phyloP scores from a whole-genome alignment of 805 yeast species.

The Dipodascopsis uninucleata region DNA sequence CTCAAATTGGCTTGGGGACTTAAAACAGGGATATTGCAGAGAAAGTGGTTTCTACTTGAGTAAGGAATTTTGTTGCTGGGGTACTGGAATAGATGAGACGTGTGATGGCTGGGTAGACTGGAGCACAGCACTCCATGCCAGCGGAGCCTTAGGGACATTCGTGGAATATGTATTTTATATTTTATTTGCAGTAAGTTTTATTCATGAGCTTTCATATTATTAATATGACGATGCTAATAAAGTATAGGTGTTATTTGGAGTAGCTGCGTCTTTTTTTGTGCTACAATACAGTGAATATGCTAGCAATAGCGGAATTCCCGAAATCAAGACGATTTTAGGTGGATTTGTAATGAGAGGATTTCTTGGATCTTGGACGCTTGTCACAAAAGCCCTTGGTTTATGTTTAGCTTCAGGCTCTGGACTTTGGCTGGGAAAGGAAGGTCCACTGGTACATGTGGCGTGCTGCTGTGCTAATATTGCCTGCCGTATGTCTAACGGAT shows the following conservation, averaged over 20 bases:
- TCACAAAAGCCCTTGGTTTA: slow-evolving; percentile 56
- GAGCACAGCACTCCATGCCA: slow-evolving; percentile 34
- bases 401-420: slow-evolving; percentile 70
- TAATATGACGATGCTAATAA: too few relatives aligned
- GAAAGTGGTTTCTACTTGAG: slow-evolving; percentile 57
- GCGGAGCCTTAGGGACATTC: slow-evolving; percentile 34
- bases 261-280: slow-evolving; percentile 39
- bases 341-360: slow-evolving; percentile 59
- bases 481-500: slow-evolving; percentile 36
- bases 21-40: slow-evolving; percentile 71
- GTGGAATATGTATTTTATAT: slow-evolving; percentile 40
- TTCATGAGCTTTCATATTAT: too few relatives aligned
- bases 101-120: slow-evolving; percentile 42
- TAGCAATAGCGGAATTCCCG: slow-evolving; percentile 65
- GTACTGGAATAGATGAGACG: slow-evolving; percentile 38
- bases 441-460: slow-evolving; percentile 79
- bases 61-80: slow-evolving; percentile 73
- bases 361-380: slow-evolving; percentile 50
- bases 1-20: slow-evolving; percentile 74
- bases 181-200: slow-evolving; percentile 34
- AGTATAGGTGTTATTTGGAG: slow-evolving; percentile 37
- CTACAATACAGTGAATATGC: slow-evolving; percentile 39
- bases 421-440: slow-evolving; percentile 80
- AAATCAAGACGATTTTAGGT: slow-evolving; percentile 61
- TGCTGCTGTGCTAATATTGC: slow-evolving; percentile 52